Evolutionary conservation across 164 flowering plant species (phyloP).

Genomic region (Umbellularia californica): DNA sequence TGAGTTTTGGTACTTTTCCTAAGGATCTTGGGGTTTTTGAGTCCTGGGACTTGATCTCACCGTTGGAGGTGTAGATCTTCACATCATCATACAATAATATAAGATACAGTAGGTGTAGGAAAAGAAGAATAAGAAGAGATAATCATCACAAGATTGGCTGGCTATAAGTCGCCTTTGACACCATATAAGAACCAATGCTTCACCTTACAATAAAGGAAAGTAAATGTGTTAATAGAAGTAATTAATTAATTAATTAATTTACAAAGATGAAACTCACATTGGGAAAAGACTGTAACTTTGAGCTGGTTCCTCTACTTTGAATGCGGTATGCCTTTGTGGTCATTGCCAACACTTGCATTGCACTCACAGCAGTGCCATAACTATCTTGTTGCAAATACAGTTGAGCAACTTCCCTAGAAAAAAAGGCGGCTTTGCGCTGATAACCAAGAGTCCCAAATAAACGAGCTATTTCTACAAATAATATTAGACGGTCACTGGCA

Average conservation of each 20-base stretch:
- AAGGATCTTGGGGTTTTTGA: no score
- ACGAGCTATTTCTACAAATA: conserved; percentile 94
- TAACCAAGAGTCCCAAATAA: conserved; percentile 90
- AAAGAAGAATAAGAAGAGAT: background rate
- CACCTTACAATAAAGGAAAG: background rate
- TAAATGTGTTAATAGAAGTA: background rate
- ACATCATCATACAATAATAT: no score
- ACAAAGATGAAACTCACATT: conserved; percentile 46
- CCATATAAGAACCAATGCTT: background rate
- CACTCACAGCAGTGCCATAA: conserved; percentile 84
- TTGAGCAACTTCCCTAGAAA: conserved; percentile 97
- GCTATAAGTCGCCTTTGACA: background rate
- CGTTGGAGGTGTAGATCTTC: no score
- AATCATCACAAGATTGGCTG: background rate
- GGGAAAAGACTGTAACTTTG: conserved; percentile 26
- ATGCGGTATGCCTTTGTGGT: conserved; percentile 92
- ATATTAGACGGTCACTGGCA: conserved; percentile 84
- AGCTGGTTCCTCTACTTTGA: conserved; percentile 77
- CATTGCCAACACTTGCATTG: conserved; percentile 96
- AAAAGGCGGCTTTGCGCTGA: conserved; percentile 96
- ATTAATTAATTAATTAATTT: background rate
- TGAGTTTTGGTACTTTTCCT: no score
- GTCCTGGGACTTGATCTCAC: no score
- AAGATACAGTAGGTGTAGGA: background rate
- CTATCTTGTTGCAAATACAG: conserved; percentile 92